phyloP scores from a whole-genome alignment of 2,329 filamentous ascomycete genomes.

The Fusarium floridanum region DNA sequence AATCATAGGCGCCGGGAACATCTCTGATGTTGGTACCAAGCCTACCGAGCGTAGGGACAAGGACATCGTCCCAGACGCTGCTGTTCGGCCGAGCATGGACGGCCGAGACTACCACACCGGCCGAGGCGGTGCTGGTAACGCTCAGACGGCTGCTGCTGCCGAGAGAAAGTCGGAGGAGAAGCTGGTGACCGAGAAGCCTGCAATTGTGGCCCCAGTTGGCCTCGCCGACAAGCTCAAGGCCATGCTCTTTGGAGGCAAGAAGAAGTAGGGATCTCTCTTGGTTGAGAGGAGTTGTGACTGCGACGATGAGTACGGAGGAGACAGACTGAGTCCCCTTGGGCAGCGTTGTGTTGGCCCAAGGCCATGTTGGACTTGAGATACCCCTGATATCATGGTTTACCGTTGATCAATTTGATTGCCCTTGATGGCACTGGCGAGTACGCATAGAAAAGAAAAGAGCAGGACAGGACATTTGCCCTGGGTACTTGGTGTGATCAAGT shows the following conservation, averaged over 20 bases:
- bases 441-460: slow-evolving; percentile 1
- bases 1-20: slow-evolving; percentile 67
- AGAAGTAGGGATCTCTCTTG: slow-evolving; percentile 54
- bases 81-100: slow-evolving; percentile 62
- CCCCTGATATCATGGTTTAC: slow-evolving; percentile 42
- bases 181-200: slow-evolving; percentile 46
- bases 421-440: slow-evolving; percentile 19
- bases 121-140: slow-evolving; percentile 72
- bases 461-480: background rate
- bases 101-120: slow-evolving; percentile 68
- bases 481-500: slow-evolving; percentile 8
- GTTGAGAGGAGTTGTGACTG: slow-evolving; percentile 2
- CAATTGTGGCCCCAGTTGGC: slow-evolving; percentile 52
- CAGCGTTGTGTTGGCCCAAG: slow-evolving; percentile 8
- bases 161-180: slow-evolving; percentile 50
- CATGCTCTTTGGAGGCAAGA: slow-evolving; percentile 65
- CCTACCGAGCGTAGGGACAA: slow-evolving; percentile 60
- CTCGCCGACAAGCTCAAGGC: slow-evolving; percentile 70
- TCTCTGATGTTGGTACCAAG: slow-evolving; percentile 62
- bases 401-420: slow-evolving; percentile 23
- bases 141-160: slow-evolving; percentile 53
- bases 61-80: slow-evolving; percentile 66
- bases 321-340: slow-evolving; percentile 11
- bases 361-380: slow-evolving; percentile 40
- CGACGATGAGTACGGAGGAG: slow-evolving; percentile 5